These are phyloP conservation scores for Paracoccidioides lutzii DNA, from an alignment of 2,329 filamentous ascomycete species.

Conservation along the genomic window DNA sequence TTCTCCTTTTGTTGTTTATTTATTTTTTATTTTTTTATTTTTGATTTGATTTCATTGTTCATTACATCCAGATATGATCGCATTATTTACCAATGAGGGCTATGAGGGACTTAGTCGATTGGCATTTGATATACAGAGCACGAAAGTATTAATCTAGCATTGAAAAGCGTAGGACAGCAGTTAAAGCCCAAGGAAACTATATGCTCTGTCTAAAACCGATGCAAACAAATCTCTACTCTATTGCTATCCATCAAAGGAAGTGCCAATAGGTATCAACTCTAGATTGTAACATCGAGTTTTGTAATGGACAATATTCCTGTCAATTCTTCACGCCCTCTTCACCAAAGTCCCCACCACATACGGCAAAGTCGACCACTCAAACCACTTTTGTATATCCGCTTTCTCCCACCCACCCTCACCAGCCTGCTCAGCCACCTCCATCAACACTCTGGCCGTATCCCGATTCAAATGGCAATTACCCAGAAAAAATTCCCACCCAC, in stretches of 20 bases:
- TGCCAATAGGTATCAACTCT: not conserved
- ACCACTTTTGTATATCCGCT: slow-evolving; percentile 33
- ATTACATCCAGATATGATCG: too few relatives aligned
- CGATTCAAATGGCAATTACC: slow-evolving; percentile 40
- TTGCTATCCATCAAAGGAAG: not conserved
- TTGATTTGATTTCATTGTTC: too few relatives aligned
- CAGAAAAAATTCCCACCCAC: slow-evolving; percentile 42
- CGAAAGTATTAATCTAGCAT: not conserved
- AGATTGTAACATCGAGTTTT: too few relatives aligned
- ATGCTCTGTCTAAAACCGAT: not conserved
- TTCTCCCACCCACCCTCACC: slow-evolving; percentile 37
- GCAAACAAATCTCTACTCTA: not conserved
- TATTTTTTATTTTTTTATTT: not conserved
- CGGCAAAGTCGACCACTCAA: slow-evolving; percentile 26
- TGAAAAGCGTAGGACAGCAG: not conserved
- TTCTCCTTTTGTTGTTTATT: too few relatives aligned
- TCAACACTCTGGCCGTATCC: slow-evolving; percentile 35
- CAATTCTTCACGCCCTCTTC: slow-evolving; percentile 19
- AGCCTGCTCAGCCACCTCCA: slow-evolving; percentile 27
- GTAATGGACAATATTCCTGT: too few relatives aligned
- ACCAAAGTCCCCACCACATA: slow-evolving; percentile 31
- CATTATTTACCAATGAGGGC: too few relatives aligned
- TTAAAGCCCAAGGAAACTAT: not conserved
- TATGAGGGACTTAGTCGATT: too few relatives aligned
- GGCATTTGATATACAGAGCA: not conserved